Percentiles rank a stretch among this genome's conserved stretches.
Conservation (phyloP, 2,329 filamentous ascomycete species). For the Drechslerella dactyloides region DNA sequence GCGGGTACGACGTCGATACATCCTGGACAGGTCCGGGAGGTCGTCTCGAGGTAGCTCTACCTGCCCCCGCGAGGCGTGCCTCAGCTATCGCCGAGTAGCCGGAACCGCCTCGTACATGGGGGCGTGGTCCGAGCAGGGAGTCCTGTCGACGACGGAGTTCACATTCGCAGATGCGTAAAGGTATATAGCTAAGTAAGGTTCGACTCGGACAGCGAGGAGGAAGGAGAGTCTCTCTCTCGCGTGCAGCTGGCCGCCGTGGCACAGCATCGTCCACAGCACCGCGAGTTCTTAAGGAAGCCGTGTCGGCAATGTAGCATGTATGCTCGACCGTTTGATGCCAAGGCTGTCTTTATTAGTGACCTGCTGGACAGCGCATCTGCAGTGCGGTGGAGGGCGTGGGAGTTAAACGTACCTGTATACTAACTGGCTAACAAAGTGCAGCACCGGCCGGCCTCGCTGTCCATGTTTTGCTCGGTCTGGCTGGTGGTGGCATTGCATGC, state of each 20-base stretch:
- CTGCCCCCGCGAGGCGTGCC: background rate
- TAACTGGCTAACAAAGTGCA: no score
- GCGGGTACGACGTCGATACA: no score
- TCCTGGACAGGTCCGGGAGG: background rate
- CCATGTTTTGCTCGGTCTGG: background rate
- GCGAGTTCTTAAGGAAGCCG: no score
- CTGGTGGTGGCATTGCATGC: background rate
- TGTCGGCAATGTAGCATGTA: no score
- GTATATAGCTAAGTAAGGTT: no score
- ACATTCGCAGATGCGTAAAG: no score
- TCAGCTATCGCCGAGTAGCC: conserved; percentile 5
- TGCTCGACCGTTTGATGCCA: no score
- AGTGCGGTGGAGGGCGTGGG: background rate
- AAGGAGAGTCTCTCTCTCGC: background rate
- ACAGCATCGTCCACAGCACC: background rate
- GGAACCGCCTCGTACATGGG: conserved; percentile 16
- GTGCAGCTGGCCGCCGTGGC: conserved; percentile 3
- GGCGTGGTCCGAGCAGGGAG: conserved; percentile 14
- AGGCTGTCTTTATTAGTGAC: no score
- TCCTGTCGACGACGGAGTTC: no score
- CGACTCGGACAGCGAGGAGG: background rate
- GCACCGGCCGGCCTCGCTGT: background rate
- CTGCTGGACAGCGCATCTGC: background rate
- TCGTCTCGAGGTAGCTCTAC: conserved; percentile 21
- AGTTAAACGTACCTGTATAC: background rate